Conservation (phyloP, 2,329 filamentous ascomycete genomes). For the Cladosporium sp. region DNA sequence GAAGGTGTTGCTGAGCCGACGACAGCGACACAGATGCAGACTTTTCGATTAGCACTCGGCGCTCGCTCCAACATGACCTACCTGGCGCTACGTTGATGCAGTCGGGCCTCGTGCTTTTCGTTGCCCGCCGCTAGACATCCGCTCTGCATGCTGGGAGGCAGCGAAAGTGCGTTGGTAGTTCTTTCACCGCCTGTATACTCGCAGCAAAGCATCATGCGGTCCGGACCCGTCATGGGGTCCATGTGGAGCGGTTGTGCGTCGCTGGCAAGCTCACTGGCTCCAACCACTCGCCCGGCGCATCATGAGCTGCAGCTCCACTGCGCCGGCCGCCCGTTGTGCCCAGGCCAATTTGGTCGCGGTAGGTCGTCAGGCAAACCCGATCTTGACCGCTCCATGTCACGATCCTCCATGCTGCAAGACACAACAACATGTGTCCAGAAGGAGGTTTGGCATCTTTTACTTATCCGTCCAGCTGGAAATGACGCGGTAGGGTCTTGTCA, state of each 20-base stretch:
- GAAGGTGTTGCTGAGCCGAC: conserved; percentile 17
- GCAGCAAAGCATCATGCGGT: conserved; percentile 12
- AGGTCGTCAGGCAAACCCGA: conserved; percentile 5
- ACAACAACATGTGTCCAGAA: conserved; percentile 5
- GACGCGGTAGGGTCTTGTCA: not conserved
- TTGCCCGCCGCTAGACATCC: conserved; percentile 4
- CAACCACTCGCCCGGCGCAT: not conserved
- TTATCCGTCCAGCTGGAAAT: not conserved
- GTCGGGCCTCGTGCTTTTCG: conserved; percentile 10
- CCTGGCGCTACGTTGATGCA: conserved; percentile 1
- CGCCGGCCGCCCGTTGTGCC: not conserved
- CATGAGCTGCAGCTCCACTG: conserved; percentile 5
- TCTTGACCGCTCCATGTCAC: conserved; percentile 10
- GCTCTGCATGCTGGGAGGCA: conserved; percentile 6
- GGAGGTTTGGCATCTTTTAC: not conserved
- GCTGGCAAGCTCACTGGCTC: conserved; percentile 8
- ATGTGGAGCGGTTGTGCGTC: conserved; percentile 12
- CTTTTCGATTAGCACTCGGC: conserved; percentile 13
- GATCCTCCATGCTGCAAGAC: conserved; percentile 6
- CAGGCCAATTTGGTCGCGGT: conserved; percentile 7
- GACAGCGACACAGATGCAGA: conserved; percentile 15
- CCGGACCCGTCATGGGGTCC: conserved; percentile 13
- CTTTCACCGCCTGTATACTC: conserved; percentile 16
- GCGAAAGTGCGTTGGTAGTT: conserved; percentile 7
- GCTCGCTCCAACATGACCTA: conserved; percentile 15